Evolutionary conservation across 1,284 basidiomycete species (phyloP), one percentile per base, ranked within the genome.

Genomic region (Cutaneotrichosporon dermatis): DNA sequence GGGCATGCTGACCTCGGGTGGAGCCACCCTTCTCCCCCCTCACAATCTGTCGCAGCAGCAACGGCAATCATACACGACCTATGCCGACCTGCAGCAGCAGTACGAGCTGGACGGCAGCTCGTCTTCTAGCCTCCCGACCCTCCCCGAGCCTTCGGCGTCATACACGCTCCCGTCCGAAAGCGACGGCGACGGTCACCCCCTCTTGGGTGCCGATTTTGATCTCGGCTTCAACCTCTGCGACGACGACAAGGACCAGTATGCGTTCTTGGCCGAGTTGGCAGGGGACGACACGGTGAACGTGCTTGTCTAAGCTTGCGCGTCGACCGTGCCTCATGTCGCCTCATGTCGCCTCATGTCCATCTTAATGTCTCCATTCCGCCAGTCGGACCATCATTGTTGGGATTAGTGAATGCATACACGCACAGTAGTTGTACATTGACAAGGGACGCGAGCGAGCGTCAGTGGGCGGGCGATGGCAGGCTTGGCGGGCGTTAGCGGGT

Each of bases 201-300:
- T 10, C 15, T 52, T 34, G 34, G 13, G 15, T 16, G 13, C 40
- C 40, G 54, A 59, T 12, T 55, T 50, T 49, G 60, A 62, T 45
- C 60, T 62, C n/a, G 54, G 57, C 41, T 62, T 62, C n/a, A 57
- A 58, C 41, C 44, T 62, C 4, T 7, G 16, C 16, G 25, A 44
- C 44, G 53, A 50, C 48, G 54, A 56, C 60, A 62, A 59, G 53
- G 60, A 62, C 57, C 55, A 61, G 59, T 62, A 43, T 44, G 41
- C 60, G 34, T 62, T 62, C 46, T 44, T 59, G 16, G 57, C 60
- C 36, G 60, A 62, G 41, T 49, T 62, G n/a, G 15, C n/a, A 12
- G 43, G 36, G 1, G 54, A 55, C 54, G 36, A 37, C 15, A 13
- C 43, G 11, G 13, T 33, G 15, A 46, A 55, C 36, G 54, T 55